Conservation (phyloP, 2,329 filamentous ascomycete genomes). For the Hawksworthiomyces lignivorus region DNA sequence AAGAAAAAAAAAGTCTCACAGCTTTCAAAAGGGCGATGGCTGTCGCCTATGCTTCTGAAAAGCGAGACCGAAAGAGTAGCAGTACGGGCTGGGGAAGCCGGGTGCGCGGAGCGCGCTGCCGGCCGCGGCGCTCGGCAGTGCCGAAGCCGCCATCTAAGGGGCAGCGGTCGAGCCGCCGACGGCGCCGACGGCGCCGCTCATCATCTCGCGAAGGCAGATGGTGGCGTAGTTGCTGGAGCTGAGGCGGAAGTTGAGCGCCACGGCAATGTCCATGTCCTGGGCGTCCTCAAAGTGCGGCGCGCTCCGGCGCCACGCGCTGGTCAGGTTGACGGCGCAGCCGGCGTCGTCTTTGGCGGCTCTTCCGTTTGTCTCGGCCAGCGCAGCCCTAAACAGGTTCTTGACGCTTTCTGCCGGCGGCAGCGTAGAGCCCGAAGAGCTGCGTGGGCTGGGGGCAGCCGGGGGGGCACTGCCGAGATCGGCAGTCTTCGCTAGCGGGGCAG, state of each 20-base stretch:
- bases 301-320: conserved; percentile 11
- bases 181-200: conserved; percentile 11
- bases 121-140: too few relatives aligned
- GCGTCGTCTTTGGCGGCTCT: neutral
- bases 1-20: too few relatives aligned
- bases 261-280: conserved; percentile 25
- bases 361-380: neutral
- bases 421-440: too few relatives aligned
- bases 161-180: too few relatives aligned
- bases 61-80: too few relatives aligned
- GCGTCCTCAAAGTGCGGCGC: conserved; percentile 5
- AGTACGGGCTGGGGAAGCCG: too few relatives aligned
- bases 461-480: neutral
- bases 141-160: neutral
- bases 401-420: neutral
- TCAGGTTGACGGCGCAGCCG: conserved; percentile 13
- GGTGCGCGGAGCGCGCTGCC: too few relatives aligned
- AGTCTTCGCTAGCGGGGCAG: neutral
- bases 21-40: too few relatives aligned
- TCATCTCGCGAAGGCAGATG: conserved; percentile 29
- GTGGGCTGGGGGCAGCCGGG: neutral
- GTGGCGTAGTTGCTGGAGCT: conserved; percentile 30
- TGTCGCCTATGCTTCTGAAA: too few relatives aligned
- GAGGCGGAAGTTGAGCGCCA: conserved; percentile 29
- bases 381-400: conserved; percentile 12